These are phyloP conservation scores for Aureobasidium melanogenum DNA, from an alignment of 2,329 filamentous ascomycete species.

Conservation along the genomic window DNA sequence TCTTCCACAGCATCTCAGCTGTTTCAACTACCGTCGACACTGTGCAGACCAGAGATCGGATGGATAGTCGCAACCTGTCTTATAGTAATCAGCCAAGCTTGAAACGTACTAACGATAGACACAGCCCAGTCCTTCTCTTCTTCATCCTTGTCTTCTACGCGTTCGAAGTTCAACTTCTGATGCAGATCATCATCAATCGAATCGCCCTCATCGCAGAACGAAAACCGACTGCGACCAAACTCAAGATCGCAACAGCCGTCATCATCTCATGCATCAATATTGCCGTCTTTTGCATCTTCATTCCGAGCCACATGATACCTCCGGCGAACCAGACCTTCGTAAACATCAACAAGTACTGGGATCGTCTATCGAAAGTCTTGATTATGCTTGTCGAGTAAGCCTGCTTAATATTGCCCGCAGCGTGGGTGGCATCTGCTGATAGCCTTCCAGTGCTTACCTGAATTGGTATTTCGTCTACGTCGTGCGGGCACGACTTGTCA, in stretches of 20 bases:
- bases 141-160: conserved; percentile 20
- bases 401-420: not conserved
- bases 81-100: not conserved
- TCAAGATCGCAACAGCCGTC: conserved; percentile 29
- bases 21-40: not conserved
- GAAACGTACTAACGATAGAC: not conserved
- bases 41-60: not conserved
- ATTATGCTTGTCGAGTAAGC: conserved; percentile 28
- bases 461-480: conserved; percentile 33
- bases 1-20: not conserved
- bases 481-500: conserved; percentile 39
- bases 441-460: conserved; percentile 17
- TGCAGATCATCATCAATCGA: conserved; percentile 33
- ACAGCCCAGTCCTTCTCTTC: not conserved
- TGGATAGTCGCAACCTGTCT: not conserved
- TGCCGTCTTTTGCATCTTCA: conserved; percentile 26
- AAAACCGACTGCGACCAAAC: conserved; percentile 19
- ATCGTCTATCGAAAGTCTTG: conserved; percentile 29
- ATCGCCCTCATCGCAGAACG: conserved; percentile 21
- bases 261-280: conserved; percentile 30
- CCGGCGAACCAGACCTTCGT: conserved; percentile 23
- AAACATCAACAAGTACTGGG: conserved; percentile 29
- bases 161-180: conserved; percentile 11
- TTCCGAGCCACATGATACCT: conserved; percentile 28
- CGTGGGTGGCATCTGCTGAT: not conserved